A percentile compares a stretch with the other conserved stretches of the same genome.
phyloP scores from a whole-genome alignment of 2,329 filamentous ascomycete genomes.

The Raffaelea ambrosiae region DNA sequence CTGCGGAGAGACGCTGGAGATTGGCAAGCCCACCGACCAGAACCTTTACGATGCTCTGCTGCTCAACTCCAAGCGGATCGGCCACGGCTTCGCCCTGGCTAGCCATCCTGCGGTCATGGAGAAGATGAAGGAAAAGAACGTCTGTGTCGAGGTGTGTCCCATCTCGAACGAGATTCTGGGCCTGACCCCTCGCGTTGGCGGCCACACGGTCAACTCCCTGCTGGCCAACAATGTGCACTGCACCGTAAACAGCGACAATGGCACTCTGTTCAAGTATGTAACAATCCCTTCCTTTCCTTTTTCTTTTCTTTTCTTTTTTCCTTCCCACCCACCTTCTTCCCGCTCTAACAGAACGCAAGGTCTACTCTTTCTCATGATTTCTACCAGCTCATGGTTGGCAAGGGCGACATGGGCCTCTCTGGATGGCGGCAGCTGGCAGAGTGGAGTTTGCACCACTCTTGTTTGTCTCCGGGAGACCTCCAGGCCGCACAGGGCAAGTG shows the following conservation, averaged over 20 bases:
- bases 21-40: slow-evolving; percentile 53
- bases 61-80: slow-evolving; percentile 59
- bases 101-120: slow-evolving; percentile 60
- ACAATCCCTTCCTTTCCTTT: too few relatives aligned
- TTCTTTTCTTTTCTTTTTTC: too few relatives aligned
- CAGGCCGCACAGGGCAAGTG: slow-evolving; percentile 39
- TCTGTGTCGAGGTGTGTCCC: slow-evolving; percentile 69
- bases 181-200: slow-evolving; percentile 54
- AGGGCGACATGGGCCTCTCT: slow-evolving; percentile 55
- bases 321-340: neutral
- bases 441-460: slow-evolving; percentile 56
- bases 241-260: slow-evolving; percentile 67
- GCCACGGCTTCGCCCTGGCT: slow-evolving; percentile 63
- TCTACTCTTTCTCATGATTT: slow-evolving; percentile 69
- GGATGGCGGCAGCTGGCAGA: slow-evolving; percentile 62
- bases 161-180: slow-evolving; percentile 71
- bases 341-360: slow-evolving; percentile 27
- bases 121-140: slow-evolving; percentile 51
- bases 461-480: slow-evolving; percentile 36
- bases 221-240: slow-evolving; percentile 67
- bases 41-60: slow-evolving; percentile 63
- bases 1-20: slow-evolving; percentile 65
- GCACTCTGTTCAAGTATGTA: slow-evolving; percentile 56
- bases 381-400: slow-evolving; percentile 66
- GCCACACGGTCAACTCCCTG: slow-evolving; percentile 59